Base-by-base conservation (phyloP, 164 flowering plant genomes). In the Magnolia officinalis region DNA sequence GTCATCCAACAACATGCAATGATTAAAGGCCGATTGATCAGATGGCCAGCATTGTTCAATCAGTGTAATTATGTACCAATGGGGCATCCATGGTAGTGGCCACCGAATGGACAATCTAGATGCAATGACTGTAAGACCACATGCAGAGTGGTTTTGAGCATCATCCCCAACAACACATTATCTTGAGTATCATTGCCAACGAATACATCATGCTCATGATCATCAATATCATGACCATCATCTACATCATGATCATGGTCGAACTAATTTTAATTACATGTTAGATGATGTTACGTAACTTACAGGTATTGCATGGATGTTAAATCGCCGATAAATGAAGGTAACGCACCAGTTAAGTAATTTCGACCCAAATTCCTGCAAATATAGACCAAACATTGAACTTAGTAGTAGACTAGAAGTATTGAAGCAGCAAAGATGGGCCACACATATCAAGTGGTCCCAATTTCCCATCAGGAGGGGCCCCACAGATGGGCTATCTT, bases 321-420 rank as follows among this genome's bases (percentile, higher is more conserved):
- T 51, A 79, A 23, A 66, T 61, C 79, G 49, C 81, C 81, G 23
- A 79, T 84, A 51, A 89, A 82, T 71, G 92, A 59, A 71, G 98
- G 88, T 37, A 93, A 66, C 49, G 90, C 77, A 75, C 98, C 96
- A 18, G 90, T 82, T 76, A 93, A 85, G 85, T 78, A 85, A 80
- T 93, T 93, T 63, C 84, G 90, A 70, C 26, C 74, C 76, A 92
- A 76, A 11, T 84, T 73, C 81, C 97, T 92, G 87, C 50, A 82
- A 64, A 59, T 19, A 59, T 59, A 19, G 63, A 14, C 63, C 63
- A 59, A 13, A 59, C 16, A 59, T 16, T 59, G 63, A 4, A 59
- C 63, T 14, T 11, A 13, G 64, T 37, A 5, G 45, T 5, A 37
- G 45, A 37, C 45, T 37, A 37, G 45, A 37, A 37, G 45, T 37